A percentile compares a stretch with the other conserved stretches of the same genome.
These are phyloP conservation scores for Tylopilus vinaceipallidus DNA, from an alignment of 768 basidiomycete species.

Conservation along the genomic window DNA sequence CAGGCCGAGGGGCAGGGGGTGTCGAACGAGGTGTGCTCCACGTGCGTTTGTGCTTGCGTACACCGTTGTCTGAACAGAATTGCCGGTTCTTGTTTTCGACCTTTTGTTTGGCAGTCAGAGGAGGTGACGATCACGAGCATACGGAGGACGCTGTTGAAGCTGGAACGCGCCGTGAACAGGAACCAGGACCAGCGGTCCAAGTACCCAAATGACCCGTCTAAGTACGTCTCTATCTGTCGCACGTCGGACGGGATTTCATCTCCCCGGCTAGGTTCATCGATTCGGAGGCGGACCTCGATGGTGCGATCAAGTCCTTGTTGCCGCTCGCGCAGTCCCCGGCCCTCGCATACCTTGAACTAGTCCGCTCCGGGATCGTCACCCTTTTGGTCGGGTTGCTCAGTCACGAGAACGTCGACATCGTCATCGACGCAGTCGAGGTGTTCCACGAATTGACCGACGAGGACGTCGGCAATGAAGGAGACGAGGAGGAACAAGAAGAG, in stretches of 20 bases:
- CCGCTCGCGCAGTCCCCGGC: slow-evolving; percentile 83
- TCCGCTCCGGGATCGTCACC: slow-evolving; percentile 67
- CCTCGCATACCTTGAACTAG: slow-evolving; percentile 86
- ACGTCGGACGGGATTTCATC: slow-evolving; percentile 1
- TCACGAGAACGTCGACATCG: slow-evolving; percentile 96
- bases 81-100: neutral
- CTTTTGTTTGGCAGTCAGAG: slow-evolving; percentile 46
- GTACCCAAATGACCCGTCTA: slow-evolving; percentile 87
- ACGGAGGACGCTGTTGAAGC: slow-evolving; percentile 68
- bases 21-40: slow-evolving; percentile 63
- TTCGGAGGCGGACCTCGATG: slow-evolving; percentile 93
- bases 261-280: slow-evolving; percentile 83
- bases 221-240: slow-evolving; percentile 46
- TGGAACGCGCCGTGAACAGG: slow-evolving; percentile 89
- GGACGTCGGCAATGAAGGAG: slow-evolving; percentile 80
- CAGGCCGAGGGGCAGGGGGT: slow-evolving; percentile 58
- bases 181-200: slow-evolving; percentile 98
- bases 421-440: slow-evolving; percentile 91
- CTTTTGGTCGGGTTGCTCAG: slow-evolving; percentile 82
- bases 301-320: slow-evolving; percentile 81
- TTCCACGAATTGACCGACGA: slow-evolving; percentile 96
- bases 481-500: slow-evolving; percentile 60
- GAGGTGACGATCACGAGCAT: slow-evolving; percentile 68
- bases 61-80: too few species aligned
- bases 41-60: too few species aligned